phyloP scores from a whole-genome alignment of 441 rosid species.

The Hypseocharis bilobata region DNA sequence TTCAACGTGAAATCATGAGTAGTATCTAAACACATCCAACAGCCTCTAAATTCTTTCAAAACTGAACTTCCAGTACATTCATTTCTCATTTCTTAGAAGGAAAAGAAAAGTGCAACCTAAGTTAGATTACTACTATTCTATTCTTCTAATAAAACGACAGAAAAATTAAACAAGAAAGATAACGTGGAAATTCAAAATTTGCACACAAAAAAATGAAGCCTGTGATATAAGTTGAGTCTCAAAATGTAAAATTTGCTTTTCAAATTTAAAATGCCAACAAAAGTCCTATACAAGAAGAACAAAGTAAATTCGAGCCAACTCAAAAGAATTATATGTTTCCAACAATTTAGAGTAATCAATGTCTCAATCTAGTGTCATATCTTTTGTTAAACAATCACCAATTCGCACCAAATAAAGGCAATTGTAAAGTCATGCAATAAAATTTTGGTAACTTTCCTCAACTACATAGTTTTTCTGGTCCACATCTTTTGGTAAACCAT shows the following conservation, averaged over 20 bases:
- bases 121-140: too few species aligned
- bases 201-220: background rate
- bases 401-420: background rate
- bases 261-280: background rate
- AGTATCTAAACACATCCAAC: background rate
- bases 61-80: background rate
- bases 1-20: background rate
- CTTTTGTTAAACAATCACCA: background rate
- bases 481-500: background rate
- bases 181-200: background rate
- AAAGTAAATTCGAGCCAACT: background rate
- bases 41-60: too few species aligned
- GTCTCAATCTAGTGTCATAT: background rate
- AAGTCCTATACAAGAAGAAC: background rate
- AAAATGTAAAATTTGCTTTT: background rate
- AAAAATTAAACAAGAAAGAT: background rate
- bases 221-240: background rate
- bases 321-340: background rate
- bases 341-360: background rate
- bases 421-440: background rate
- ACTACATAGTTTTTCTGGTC: background rate
- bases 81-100: background rate
- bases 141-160: too few species aligned
- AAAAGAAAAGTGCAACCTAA: too few species aligned
- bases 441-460: background rate